Evolutionary conservation across 805 yeast species (phyloP).

Genomic region (Zygotorulaspora chibaensis): DNA sequence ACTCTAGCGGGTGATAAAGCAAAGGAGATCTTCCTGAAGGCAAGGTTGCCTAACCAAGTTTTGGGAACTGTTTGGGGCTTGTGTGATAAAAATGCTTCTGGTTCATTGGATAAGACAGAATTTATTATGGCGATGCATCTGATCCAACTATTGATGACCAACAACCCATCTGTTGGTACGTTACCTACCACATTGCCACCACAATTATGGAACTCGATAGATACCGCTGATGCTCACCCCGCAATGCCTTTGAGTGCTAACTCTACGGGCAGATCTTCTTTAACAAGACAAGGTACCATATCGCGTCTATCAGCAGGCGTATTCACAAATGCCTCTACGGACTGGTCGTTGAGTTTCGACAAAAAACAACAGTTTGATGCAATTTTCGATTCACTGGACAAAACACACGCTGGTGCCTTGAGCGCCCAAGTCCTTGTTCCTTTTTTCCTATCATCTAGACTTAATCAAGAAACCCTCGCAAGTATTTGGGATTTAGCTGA

Average conservation of each 20-base stretch:
- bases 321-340: conserved; percentile 39
- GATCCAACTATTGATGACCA: conserved; percentile 62
- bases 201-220: conserved; percentile 38
- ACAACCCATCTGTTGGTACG: conserved; percentile 59
- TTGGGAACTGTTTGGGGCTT: conserved; percentile 87
- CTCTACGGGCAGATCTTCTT: conserved; percentile 28
- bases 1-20: conserved; percentile 76
- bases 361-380: conserved; percentile 75
- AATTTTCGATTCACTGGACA: conserved; percentile 76
- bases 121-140: conserved; percentile 93
- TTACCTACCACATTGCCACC: conserved; percentile 49
- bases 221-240: conserved; percentile 16
- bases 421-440: conserved; percentile 81
- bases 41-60: conserved; percentile 70
- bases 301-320: conserved; percentile 31
- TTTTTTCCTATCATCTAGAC: conserved; percentile 81
- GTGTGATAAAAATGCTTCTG: conserved; percentile 72
- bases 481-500: conserved; percentile 93
- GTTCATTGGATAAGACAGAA: conserved; percentile 66
- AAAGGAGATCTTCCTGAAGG: conserved; percentile 80
- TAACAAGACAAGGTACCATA: conserved; percentile 37
- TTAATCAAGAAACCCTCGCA: conserved; percentile 81
- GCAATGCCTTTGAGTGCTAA: conserved; percentile 25
- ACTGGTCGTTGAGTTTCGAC: conserved; percentile 66
- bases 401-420: conserved; percentile 53